Evolutionary conservation across 1,284 basidiomycete genomes (phyloP).

Genomic region (Apiotrichum sp.): DNA sequence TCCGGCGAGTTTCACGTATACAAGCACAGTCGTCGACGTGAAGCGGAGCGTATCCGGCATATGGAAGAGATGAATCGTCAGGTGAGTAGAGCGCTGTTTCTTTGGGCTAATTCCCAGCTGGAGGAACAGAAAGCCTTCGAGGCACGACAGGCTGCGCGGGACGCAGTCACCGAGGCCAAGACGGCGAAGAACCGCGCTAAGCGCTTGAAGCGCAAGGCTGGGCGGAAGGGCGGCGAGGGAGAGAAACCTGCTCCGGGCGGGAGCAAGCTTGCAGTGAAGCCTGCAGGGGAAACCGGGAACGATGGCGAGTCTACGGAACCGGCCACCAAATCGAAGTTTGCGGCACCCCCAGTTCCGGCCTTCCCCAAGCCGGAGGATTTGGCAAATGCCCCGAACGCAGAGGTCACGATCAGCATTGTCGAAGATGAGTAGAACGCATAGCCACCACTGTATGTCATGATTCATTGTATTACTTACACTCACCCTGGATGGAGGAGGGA

Average conservation of each 20-base stretch:
- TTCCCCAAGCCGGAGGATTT: slow-evolving; percentile 1
- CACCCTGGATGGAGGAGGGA: too few relatives aligned
- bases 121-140: slow-evolving; percentile 61
- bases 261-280: slow-evolving; percentile 31
- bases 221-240: slow-evolving; percentile 48
- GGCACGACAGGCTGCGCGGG: slow-evolving; percentile 58
- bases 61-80: slow-evolving; percentile 77
- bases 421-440: slow-evolving; percentile 31
- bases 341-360: neutral
- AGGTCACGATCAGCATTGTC: slow-evolving; percentile 37
- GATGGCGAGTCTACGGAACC: too few relatives aligned
- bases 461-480: too few relatives aligned
- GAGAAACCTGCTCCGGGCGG: slow-evolving; percentile 8
- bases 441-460: too few relatives aligned
- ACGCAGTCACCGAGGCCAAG: slow-evolving; percentile 67
- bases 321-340: neutral
- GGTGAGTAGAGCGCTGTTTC: slow-evolving; percentile 50
- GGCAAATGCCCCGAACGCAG: slow-evolving; percentile 9
- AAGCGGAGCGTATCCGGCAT: slow-evolving; percentile 87
- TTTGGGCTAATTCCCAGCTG: slow-evolving; percentile 52
- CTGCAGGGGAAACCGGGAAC: too few relatives aligned
- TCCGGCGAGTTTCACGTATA: slow-evolving; percentile 98
- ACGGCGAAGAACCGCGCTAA: slow-evolving; percentile 89
- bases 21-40: slow-evolving; percentile 85
- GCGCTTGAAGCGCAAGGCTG: slow-evolving; percentile 78